Evolutionary conservation across 2,329 filamentous ascomycete species (phyloP), one percentile per base, ranked within the genome.

Genomic region (Beauveria sp.): DNA sequence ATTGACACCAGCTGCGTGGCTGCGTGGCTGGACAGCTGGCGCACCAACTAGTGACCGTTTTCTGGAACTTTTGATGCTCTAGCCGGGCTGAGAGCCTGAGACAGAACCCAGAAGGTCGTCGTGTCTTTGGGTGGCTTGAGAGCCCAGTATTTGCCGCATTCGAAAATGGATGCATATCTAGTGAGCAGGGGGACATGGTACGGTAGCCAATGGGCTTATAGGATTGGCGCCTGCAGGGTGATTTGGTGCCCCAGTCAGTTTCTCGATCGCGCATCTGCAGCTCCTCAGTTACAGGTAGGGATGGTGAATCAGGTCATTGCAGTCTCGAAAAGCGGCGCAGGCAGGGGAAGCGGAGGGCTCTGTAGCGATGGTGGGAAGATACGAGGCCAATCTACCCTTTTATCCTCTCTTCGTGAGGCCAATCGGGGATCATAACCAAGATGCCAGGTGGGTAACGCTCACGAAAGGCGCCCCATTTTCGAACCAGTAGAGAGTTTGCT

Each of bases 121-220:
- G 44, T 58, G 34, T 26, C 34, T 37, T 9, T 59, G 56, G 47
- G 37, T 51, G 46, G 56, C 54, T 44, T 43, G 24, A 24, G 14
- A 26, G 44, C 56, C 56, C 56, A 59, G 56, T 40, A 34, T 44
- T 59, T 59, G 20, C 56, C 56, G 47, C 24, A 52, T 59, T 59
- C 18, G 56, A 53, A 46, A 59, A 46, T 53, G 16, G 18, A 52
- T 59, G 48, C 56, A 46, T 53, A 47, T 53, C 16, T 28, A 58
- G 43, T 51, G 44, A 48, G 28, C 54, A 58, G 18, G 47, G 3
- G 8, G 16, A 9, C 55, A 18, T 18, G 34, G 46, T 20, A 9
- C 37, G 12, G 18, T 40, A 24, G 16, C 56, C 48, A 44, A n/a
- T 59, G 40, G 52, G n/a, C 28, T 44, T 46, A 28, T 20, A n/a